Base-by-base conservation (phyloP, 1,139 yeast genomes). In the Blastobotrys apis region DNA sequence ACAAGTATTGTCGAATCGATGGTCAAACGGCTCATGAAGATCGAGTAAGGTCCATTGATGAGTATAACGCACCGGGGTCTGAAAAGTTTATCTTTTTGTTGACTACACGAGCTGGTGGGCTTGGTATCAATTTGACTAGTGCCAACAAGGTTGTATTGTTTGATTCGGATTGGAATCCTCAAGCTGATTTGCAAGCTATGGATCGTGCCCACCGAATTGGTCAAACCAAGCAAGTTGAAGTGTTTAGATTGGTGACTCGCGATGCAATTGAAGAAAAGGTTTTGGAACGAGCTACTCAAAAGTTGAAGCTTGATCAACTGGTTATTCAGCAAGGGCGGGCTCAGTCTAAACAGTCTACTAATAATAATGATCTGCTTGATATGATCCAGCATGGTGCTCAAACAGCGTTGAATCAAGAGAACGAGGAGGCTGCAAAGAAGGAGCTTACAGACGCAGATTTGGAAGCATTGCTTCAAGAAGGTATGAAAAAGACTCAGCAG, bases 101-200 rank as follows among this genome's bases (percentile, higher is more conserved):
- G 51, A 92, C 98, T 0, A 92, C 98, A 0, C 80, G 98, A 65
- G 98, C 98, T n/a, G 98, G 98, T 67, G 98, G 98, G 10, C 72
- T 92, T 47, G 98, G 98, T 60, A 92, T 92, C 59, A 92, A 92
- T 60, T 74, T 92, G 59, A 90, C 97, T 0, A 77, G 87, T 25
- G 98, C 98, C 1, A 97, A 92, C 65, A 78, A 83, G 47, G 98
- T 92, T 45, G 77, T 92, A 6, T 68, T 92, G 30, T 92, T 80
- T 59, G 98, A 92, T 64, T 86, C 96, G 1, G 98, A 92, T 66
- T 92, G 98, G 98, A 92, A 92, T 60, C 98, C 98, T 1, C 98
- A 92, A 62, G 97, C 97, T 0, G 98, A 92, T 73, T 72, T 92
- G 57, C 98, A 92, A 66, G 97, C 98, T 1, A 92, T 92, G 98